Conservation (phyloP, 371 early-diverging fungal genomes). For the Mycotypha africana region DNA sequence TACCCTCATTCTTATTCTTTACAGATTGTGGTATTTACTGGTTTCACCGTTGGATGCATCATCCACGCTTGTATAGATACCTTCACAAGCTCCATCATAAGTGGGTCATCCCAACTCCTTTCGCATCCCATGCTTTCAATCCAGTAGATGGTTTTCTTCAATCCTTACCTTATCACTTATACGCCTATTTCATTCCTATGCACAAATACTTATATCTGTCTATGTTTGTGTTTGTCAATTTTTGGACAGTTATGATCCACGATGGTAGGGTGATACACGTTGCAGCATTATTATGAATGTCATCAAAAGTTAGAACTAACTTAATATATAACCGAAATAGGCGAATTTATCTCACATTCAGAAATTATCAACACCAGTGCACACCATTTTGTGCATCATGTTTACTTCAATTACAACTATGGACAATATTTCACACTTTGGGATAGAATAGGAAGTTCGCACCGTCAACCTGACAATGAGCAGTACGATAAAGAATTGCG, state of each 20-base stretch:
- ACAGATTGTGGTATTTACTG: conserved; percentile 94
- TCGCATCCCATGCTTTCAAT: conserved; percentile 93
- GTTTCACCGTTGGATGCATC: conserved; percentile 89
- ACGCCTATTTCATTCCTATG: conserved; percentile 85
- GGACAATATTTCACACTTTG: conserved; percentile 94
- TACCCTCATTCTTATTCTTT: conserved; percentile 77
- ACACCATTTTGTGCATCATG: conserved; percentile 93
- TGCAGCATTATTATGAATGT: neutral
- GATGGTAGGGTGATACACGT: conserved; percentile 73
- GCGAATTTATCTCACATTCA: conserved; percentile 57
- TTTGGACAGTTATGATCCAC: conserved; percentile 96
- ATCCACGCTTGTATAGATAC: conserved; percentile 77
- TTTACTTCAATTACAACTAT: conserved; percentile 97
- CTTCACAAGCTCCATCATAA: conserved; percentile 75
- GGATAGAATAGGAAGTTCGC: conserved; percentile 72
- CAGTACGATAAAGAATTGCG: conserved; percentile 58
- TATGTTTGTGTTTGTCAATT: conserved; percentile 82
- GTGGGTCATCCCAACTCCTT: conserved; percentile 83
- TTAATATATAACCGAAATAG: too few relatives aligned
- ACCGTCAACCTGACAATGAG: conserved; percentile 66
- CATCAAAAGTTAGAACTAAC: neutral
- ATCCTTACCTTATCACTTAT: conserved; percentile 90
- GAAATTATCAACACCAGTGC: conserved; percentile 80
- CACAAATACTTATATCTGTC: conserved; percentile 81
- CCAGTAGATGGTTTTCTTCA: conserved; percentile 91